Evolutionary conservation across 495 filamentous ascomycete genomes (phyloP), one percentile per base, ranked within the genome.

Genomic region (Xeromyces bisporus): DNA sequence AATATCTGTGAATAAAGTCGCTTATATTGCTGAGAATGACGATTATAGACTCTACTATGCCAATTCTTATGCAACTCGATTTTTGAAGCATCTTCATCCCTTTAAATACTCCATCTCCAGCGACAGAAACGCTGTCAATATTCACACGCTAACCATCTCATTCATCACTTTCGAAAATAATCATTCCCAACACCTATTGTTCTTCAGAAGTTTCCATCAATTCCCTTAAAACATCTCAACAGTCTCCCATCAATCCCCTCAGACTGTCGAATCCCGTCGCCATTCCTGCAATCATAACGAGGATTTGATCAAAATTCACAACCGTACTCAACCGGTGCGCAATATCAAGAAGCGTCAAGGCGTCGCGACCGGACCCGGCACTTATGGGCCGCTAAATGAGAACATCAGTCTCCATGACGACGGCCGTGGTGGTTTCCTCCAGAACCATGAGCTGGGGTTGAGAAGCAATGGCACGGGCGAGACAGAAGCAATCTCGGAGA

Each of bases 291-390:
- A 74, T 75, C 51, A 93, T 60, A 7, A 91, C 83, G 15, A 89
- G 60, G 33, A 93, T 84, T 21, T 69, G 66, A 51, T 92, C 84
- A 34, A 87, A 89, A 43, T 89, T 80, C 3, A 74, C 76, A 48
- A 92, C 82, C 0, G 84, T 92, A 46, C 75, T 81, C 12, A 93
- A 49, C 2, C 85, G 68, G 48, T 93, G 85, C 7, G 85, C 85
- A 44, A 93, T 87, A 1, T 89, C 82, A n/a, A 91, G 44, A 7
- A 91, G 49, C 0, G 83, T 86, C 7, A 66, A 63, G n/a, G 71
- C 70, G 35, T 75, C 67, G 6, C 60, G 65, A 7, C 55, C 56
- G 33, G 89, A 91, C 47, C 85, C 80, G 28, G 79, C 71, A 10
- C 82, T 67, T 38, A 93, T 91, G 29, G 69, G 77, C 8, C 75